A percentile compares a stretch with the other conserved stretches of the same genome.
These are phyloP conservation scores for Coniochaeta ligniaria DNA, from an alignment of 2,329 filamentous ascomycete genomes.

Conservation along the genomic window DNA sequence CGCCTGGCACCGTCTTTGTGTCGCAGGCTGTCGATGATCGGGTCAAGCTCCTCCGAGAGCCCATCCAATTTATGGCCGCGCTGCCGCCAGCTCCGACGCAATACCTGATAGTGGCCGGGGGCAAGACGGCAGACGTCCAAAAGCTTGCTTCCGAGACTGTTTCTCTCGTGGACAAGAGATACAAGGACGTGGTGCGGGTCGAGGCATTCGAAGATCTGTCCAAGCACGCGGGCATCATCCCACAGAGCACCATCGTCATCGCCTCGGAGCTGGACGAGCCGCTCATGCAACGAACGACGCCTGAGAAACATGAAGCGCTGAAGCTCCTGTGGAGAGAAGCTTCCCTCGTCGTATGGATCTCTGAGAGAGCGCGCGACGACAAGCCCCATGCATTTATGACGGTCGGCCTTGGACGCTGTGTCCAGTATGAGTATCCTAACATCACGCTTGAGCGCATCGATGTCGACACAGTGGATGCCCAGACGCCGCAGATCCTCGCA, in stretches of 20 bases:
- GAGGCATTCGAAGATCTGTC: not conserved
- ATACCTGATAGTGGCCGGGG: slow-evolving; percentile 13
- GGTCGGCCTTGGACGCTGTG: slow-evolving; percentile 5
- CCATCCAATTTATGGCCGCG: slow-evolving; percentile 3
- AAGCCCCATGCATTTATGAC: slow-evolving; percentile 7
- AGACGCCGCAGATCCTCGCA: not conserved
- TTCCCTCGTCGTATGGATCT: slow-evolving; percentile 8
- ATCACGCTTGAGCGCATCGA: slow-evolving; percentile 1
- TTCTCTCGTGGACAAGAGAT: not conserved
- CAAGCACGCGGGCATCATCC: not conserved
- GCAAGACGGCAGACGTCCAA: slow-evolving; percentile 2
- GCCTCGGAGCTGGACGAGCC: slow-evolving; percentile 7
- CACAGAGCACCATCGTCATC: not conserved
- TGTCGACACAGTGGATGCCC: not conserved
- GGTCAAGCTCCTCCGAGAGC: slow-evolving; percentile 13
- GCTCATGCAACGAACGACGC: slow-evolving; percentile 3
- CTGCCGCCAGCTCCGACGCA: not conserved
- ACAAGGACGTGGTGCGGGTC: not conserved
- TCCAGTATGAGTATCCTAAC: slow-evolving; percentile 1
- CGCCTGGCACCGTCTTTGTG: slow-evolving; percentile 9
- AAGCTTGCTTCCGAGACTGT: slow-evolving; percentile 4
- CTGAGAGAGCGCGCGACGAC: slow-evolving; percentile 4
- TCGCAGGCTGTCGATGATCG: slow-evolving; percentile 16
- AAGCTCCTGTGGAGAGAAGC: not conserved
- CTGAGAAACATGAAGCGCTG: too few species aligned